Evolutionary conservation across 176 grass and related monocot species (phyloP), one percentile per base, ranked within the genome.

Genomic region (Juncus inflexus): DNA sequence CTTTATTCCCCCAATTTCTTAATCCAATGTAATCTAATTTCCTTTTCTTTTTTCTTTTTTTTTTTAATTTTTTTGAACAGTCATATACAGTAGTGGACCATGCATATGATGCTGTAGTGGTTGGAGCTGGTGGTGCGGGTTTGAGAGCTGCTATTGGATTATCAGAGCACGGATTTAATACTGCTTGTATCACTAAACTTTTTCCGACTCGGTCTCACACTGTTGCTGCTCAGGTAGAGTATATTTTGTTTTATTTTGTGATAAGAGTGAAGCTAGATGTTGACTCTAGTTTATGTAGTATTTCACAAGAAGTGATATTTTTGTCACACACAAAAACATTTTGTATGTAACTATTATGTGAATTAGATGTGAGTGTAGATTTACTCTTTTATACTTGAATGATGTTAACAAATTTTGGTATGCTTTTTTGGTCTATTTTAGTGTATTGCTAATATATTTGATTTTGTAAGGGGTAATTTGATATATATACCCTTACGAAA

Each of bases 181-280:
- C 91, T 6, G 91, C 91, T 7, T 96, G 91, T 82, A 83, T 96
- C 65, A 96, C 91, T 77, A 96, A 96, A 82, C 87, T 96, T 73
- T 96, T 96, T 70, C 91, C 91, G 39, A 96, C 91, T 57, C 87
- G 91, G 40, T 96, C 91, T 3, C 91, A 96, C 63, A 96, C 91
- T 0, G 91, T 91, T 28, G 91, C 91, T 1, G 91, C 91, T 41
- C 91, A 96, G 87, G 91, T 91, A 73, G 60, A 6, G 1, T 47
- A 60, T 9, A 71, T 40, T 60, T 28, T 47, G 35, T 42, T 28
- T 28, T 28, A 28, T 28, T 28, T 28, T 28, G 19, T 28, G 19
- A 28, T 28, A n/a, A n/a, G 19, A 28, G 19, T 28, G 19, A 28
- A 28, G 1, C 19, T 28, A 28, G 19, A 28, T 28, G 1, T 28